Percentiles rank a stretch among this genome's conserved stretches.
These are phyloP conservation scores for Beauveria caledonica DNA, from an alignment of 2,329 filamentous ascomycete genomes.

Conservation along the genomic window DNA sequence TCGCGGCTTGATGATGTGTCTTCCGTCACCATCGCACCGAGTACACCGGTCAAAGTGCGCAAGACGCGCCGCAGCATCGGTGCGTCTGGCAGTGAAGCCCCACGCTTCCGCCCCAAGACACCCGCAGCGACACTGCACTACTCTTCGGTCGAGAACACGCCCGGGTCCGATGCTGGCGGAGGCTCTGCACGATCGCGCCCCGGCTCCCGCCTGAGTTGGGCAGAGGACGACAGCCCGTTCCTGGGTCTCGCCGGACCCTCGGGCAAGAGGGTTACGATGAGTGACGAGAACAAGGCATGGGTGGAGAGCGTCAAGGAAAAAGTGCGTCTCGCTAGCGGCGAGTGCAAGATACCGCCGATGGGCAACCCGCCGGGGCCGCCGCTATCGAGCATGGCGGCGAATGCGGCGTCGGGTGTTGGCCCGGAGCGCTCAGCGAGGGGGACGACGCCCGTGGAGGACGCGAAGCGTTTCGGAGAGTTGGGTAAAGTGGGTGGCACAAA, in stretches of 20 bases:
- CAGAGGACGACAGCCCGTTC: conserved; percentile 48
- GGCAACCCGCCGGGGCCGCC: conserved; percentile 14
- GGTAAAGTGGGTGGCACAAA: conserved; percentile 66
- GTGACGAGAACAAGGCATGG: conserved; percentile 68
- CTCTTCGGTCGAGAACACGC: conserved; percentile 34
- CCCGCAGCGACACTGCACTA: conserved; percentile 32
- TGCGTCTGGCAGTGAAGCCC: conserved; percentile 23
- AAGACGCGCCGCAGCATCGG: conserved; percentile 44
- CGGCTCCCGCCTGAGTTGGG: conserved; percentile 48
- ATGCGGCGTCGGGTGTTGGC: neutral
- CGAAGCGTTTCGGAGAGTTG: conserved; percentile 56
- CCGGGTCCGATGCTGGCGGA: conserved; percentile 35
- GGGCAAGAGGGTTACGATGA: conserved; percentile 56
- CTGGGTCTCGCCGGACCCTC: conserved; percentile 66
- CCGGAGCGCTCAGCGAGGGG: neutral
- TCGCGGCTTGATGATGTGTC: conserved; percentile 24
- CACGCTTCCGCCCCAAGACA: conserved; percentile 32
- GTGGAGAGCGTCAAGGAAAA: conserved; percentile 77
- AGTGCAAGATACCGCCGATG: conserved; percentile 30
- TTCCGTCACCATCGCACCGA: conserved; percentile 24
- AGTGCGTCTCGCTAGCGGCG: conserved; percentile 61
- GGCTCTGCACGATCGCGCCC: conserved; percentile 33
- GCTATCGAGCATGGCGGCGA: neutral
- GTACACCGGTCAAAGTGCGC: conserved; percentile 44
- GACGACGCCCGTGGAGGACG: conserved; percentile 10